Evolutionary conservation across 2,329 filamentous ascomycete species (phyloP).

Genomic region (Diatrype stigma): DNA sequence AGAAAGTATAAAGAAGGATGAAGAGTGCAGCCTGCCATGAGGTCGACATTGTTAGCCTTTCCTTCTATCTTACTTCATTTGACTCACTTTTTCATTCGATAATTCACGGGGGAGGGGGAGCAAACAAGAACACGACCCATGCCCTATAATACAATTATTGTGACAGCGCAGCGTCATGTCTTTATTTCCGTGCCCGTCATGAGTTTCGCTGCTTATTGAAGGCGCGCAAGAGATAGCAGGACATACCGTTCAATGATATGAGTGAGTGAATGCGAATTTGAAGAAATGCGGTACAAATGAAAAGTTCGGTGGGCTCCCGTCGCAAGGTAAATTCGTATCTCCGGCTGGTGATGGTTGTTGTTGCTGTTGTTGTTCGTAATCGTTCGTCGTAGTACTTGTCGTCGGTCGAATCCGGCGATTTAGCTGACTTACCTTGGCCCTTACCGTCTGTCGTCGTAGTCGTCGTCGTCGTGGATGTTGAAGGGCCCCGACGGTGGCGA

Average conservation of each 20-base stretch:
- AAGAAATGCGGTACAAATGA: background rate
- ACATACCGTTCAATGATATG: background rate
- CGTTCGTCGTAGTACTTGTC: background rate
- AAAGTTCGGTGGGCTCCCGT: background rate
- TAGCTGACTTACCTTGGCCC: background rate
- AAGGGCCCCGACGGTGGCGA: background rate
- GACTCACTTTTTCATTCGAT: no score
- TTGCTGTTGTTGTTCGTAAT: background rate
- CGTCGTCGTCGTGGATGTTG: background rate
- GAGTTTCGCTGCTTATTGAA: background rate
- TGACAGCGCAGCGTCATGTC: no score
- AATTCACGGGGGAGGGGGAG: no score
- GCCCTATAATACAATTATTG: no score
- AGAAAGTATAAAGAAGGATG: background rate
- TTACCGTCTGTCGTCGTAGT: background rate
- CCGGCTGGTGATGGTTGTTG: background rate
- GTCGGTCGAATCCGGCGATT: background rate
- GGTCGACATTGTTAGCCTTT: no score
- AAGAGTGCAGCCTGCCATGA: background rate
- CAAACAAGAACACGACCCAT: no score
- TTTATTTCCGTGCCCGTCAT: background rate
- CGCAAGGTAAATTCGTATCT: background rate
- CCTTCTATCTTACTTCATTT: no score
- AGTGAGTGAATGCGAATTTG: background rate
- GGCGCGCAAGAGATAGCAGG: background rate